These are phyloP conservation scores for Solanum boliviense DNA, from an alignment of 257 asterid genomes.

Conservation along the genomic window DNA sequence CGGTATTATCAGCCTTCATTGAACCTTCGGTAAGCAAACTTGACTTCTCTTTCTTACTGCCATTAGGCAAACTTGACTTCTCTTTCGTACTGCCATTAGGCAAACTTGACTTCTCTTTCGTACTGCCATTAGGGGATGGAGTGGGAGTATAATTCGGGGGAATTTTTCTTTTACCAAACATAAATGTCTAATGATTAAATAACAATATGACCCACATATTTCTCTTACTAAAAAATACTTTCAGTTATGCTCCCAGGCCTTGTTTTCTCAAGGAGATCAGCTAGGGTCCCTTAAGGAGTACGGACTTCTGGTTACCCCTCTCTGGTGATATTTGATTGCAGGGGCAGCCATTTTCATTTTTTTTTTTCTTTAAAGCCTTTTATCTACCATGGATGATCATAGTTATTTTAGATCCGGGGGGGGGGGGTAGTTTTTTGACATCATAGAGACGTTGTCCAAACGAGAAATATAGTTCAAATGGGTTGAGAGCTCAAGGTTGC, in stretches of 20 bases:
- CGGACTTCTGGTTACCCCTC: background rate
- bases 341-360: background rate
- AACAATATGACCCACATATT: background rate
- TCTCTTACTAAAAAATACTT: background rate
- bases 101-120: background rate
- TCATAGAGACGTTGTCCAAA: background rate
- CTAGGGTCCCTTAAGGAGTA: background rate
- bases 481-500: background rate
- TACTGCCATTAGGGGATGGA: background rate
- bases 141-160: background rate
- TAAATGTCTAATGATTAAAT: background rate
- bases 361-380: background rate
- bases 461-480: background rate
- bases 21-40: constrained; percentile 81
- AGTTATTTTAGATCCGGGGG: background rate
- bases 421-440: background rate
- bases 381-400: background rate
- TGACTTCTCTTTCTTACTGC: background rate
- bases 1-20: constrained; percentile 87
- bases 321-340: background rate
- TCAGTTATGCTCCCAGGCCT: background rate
- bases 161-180: background rate
- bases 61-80: constrained; percentile 10
- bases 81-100: background rate
- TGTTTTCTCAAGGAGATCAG: background rate